phyloP scores from a whole-genome alignment of 1,284 basidiomycete species.

The Singerocomus inundabilis region DNA sequence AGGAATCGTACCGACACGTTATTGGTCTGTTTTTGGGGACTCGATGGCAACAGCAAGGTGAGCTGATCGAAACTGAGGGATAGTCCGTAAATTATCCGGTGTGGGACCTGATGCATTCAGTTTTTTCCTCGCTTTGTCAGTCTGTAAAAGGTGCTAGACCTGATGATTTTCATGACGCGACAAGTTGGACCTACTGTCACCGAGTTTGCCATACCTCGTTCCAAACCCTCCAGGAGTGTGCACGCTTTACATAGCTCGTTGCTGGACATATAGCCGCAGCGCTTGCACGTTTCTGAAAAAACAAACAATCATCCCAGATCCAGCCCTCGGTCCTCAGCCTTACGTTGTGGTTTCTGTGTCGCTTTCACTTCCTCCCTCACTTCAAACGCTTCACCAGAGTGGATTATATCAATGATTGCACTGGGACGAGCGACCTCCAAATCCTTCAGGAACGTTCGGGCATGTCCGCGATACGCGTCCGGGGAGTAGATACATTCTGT shows the following conservation, averaged over 20 bases:
- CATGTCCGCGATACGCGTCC: slow-evolving; percentile 96
- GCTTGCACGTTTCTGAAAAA: slow-evolving; percentile 74
- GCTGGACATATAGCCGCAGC: slow-evolving; percentile 92
- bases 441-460: slow-evolving; percentile 92
- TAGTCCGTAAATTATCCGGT: slow-evolving; percentile 61
- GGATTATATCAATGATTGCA: slow-evolving; percentile 97
- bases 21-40: slow-evolving; percentile 12
- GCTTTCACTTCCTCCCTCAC: slow-evolving; percentile 76
- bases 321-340: slow-evolving; percentile 27
- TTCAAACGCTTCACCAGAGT: slow-evolving; percentile 90
- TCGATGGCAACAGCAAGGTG: slow-evolving; percentile 34
- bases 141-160: slow-evolving; percentile 39
- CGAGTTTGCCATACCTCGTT: slow-evolving; percentile 71
- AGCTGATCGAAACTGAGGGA: slow-evolving; percentile 56
- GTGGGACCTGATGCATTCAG: slow-evolving; percentile 58
- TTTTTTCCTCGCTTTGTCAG: slow-evolving; percentile 61
- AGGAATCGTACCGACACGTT: background rate
- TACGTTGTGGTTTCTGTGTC: slow-evolving; percentile 77
- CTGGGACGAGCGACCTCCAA: slow-evolving; percentile 91
- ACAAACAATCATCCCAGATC: background rate
- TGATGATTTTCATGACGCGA: background rate
- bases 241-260: slow-evolving; percentile 94
- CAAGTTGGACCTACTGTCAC: slow-evolving; percentile 55
- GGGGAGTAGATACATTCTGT: slow-evolving; percentile 99
- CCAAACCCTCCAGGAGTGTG: slow-evolving; percentile 86